phyloP scores from a whole-genome alignment of 163 green algal genomes.

The Scenedesmus sp. region DNA sequence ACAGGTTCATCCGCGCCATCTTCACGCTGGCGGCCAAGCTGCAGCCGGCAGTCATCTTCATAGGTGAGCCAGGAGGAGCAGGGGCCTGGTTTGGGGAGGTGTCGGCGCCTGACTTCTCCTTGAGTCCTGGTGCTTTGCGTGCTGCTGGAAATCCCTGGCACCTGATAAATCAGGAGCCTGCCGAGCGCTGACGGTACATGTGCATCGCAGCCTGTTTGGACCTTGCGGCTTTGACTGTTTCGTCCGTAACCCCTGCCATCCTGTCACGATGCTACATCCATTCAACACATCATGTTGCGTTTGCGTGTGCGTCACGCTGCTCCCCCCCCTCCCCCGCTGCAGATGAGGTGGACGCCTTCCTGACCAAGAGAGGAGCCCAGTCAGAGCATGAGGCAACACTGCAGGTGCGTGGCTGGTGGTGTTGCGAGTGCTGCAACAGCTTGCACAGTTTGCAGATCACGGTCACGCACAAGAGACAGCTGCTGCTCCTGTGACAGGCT shows the following conservation, averaged over 20 bases:
- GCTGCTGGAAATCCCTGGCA: too few relatives aligned
- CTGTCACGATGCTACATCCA: too few relatives aligned
- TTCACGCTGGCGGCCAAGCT: slow-evolving; percentile 87
- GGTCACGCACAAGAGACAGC: background rate
- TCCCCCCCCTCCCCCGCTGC: background rate
- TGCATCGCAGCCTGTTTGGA: too few relatives aligned
- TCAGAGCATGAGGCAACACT: slow-evolving; percentile 88
- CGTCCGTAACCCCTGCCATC: too few relatives aligned
- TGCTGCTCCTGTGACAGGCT: background rate
- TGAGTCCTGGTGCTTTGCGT: too few relatives aligned
- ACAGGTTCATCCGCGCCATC: slow-evolving; percentile 84
- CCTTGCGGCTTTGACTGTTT: too few relatives aligned
- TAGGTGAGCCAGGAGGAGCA: slow-evolving; percentile 64
- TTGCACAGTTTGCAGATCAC: background rate
- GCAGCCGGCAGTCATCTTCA: slow-evolving; percentile 89
- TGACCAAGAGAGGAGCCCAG: slow-evolving; percentile 75
- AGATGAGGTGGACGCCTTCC: slow-evolving; percentile 90
- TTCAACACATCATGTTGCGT: too few relatives aligned
- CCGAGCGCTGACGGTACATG: too few relatives aligned
- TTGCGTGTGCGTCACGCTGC: background rate
- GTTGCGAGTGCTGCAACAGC: background rate
- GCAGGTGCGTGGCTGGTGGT: slow-evolving; percentile 24
- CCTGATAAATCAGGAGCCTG: too few relatives aligned
- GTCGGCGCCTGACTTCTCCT: background rate
- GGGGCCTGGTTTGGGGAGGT: background rate